phyloP scores from a whole-genome alignment of 2,329 filamentous ascomycete species.

The Sporothrix humicola region DNA sequence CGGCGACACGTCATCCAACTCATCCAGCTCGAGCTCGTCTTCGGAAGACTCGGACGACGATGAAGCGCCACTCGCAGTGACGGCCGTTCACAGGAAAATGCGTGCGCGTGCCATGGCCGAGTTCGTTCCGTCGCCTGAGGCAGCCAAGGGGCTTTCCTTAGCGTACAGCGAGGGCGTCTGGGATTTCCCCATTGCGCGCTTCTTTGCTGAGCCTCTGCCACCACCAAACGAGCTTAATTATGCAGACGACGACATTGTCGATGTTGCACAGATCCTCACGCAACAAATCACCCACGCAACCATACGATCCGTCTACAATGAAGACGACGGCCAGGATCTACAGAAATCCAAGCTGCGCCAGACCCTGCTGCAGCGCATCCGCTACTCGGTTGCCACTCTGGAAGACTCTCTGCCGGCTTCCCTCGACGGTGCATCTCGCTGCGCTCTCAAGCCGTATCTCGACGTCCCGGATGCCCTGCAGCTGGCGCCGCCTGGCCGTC shows the following conservation, averaged over 20 bases:
- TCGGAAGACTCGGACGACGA: slow-evolving; percentile 57
- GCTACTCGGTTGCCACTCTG: slow-evolving; percentile 57
- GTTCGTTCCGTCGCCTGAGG: slow-evolving; percentile 50
- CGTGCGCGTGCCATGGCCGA: slow-evolving; percentile 49
- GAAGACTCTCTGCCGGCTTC: slow-evolving; percentile 53
- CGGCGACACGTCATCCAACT: slow-evolving; percentile 33
- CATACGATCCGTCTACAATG: slow-evolving; percentile 33
- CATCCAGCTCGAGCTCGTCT: slow-evolving; percentile 26
- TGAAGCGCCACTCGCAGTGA: slow-evolving; percentile 57
- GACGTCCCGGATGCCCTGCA: slow-evolving; percentile 64
- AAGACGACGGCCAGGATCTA: slow-evolving; percentile 49
- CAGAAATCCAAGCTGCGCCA: slow-evolving; percentile 45
- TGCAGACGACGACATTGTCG: slow-evolving; percentile 66
- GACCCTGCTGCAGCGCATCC: slow-evolving; percentile 51
- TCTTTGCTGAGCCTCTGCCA: slow-evolving; percentile 66
- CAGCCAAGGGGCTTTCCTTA: slow-evolving; percentile 57
- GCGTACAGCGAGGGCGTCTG: slow-evolving; percentile 55
- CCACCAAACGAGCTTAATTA: slow-evolving; percentile 52
- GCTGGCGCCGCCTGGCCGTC: slow-evolving; percentile 57
- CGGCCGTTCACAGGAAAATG: slow-evolving; percentile 51
- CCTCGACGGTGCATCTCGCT: slow-evolving; percentile 51
- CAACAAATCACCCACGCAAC: slow-evolving; percentile 63
- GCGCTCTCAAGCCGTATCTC: slow-evolving; percentile 56
- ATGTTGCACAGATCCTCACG: slow-evolving; percentile 72
- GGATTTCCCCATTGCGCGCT: slow-evolving; percentile 58